Percentiles rank a stretch among this genome's conserved stretches.
Evolutionary conservation across 306 rosid species (phyloP).

Genomic region (Geum urbanum): DNA sequence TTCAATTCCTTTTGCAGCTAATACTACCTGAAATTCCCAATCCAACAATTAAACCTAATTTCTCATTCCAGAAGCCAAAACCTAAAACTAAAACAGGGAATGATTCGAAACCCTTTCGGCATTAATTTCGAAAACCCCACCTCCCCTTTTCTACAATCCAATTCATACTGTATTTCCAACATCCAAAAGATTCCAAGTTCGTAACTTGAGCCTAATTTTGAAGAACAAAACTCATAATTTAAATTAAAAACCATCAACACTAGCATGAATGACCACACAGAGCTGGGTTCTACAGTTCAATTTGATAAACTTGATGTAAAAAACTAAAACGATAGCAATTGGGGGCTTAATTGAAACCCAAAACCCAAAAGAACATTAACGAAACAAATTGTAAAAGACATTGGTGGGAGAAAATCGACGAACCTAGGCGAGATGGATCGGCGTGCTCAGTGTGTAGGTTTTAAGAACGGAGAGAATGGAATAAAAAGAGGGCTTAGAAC

Average conservation of each 20-base stretch:
- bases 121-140: neutral
- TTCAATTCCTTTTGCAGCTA: slow-evolving; percentile 10
- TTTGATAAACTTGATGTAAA: neutral
- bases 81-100: no score
- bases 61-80: neutral
- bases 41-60: neutral
- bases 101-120: neutral
- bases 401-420: neutral
- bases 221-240: neutral
- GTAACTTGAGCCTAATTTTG: neutral
- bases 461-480: neutral
- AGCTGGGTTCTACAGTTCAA: neutral
- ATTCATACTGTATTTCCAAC: neutral
- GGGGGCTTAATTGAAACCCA: neutral
- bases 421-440: neutral
- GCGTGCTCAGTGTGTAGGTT: neutral
- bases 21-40: slow-evolving; percentile 7
- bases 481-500: neutral
- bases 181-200: neutral
- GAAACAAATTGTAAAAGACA: neutral
- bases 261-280: neutral
- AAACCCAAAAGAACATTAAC: neutral
- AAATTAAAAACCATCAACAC: no score
- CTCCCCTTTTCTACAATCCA: neutral
- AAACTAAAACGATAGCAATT: neutral